Percentiles rank a stretch among this genome's conserved stretches.
phyloP scores from a whole-genome alignment of 345 rosid species.

The Raphanus raphanistrum region DNA sequence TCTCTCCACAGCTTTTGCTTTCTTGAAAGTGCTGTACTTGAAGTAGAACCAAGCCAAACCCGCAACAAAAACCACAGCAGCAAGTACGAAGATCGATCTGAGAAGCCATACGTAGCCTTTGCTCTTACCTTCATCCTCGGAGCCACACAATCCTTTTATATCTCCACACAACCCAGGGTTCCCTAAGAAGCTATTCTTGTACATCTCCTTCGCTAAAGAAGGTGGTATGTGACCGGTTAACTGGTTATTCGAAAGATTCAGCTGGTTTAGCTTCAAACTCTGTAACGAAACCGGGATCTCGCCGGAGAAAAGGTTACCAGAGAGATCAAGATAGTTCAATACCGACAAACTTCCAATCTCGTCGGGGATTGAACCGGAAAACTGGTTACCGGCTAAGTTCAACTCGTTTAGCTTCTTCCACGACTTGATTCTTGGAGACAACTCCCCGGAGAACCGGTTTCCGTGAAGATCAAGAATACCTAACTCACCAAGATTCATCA shows the following conservation, averaged over 20 bases:
- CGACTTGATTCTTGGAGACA: slow-evolving; percentile 55
- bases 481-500: slow-evolving; percentile 59
- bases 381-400: slow-evolving; percentile 58
- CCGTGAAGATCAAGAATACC: slow-evolving; percentile 75
- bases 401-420: slow-evolving; percentile 89
- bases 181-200: slow-evolving; percentile 67
- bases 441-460: slow-evolving; percentile 68
- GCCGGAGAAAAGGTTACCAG: slow-evolving; percentile 66
- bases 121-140: slow-evolving; percentile 44
- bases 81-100: slow-evolving; percentile 66
- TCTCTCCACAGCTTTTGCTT: slow-evolving; percentile 64
- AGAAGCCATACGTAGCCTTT: slow-evolving; percentile 75
- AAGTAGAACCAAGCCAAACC: slow-evolving; percentile 82
- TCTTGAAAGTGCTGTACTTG: slow-evolving; percentile 70
- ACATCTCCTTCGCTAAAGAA: slow-evolving; percentile 57
- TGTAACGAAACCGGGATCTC: slow-evolving; percentile 66
- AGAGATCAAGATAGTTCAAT: slow-evolving; percentile 89
- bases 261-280: slow-evolving; percentile 85
- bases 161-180: slow-evolving; percentile 84
- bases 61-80: slow-evolving; percentile 60
- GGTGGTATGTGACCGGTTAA: slow-evolving; percentile 76
- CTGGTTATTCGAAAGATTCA: slow-evolving; percentile 74
- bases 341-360: slow-evolving; percentile 69
- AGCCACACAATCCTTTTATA: slow-evolving; percentile 62
- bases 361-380: slow-evolving; percentile 66